Conservation (phyloP, 768 basidiomycete genomes). For the Lentinula edodes region DNA sequence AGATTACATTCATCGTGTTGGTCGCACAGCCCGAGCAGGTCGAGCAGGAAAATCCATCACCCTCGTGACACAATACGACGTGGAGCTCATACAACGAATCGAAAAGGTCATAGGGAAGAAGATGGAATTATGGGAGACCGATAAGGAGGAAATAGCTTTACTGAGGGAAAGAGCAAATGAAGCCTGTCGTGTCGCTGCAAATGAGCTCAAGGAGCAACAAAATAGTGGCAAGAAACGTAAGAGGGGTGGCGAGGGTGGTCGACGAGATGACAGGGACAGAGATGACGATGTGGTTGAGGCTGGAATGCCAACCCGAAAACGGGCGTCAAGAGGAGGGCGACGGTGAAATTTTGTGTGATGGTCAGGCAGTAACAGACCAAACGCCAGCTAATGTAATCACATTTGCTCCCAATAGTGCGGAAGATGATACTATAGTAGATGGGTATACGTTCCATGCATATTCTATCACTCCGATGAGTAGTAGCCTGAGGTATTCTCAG, state of each 20-base stretch:
- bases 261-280: constrained; percentile 78
- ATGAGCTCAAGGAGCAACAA: constrained; percentile 40
- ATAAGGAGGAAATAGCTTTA: constrained; percentile 83
- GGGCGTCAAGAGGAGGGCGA: constrained; percentile 38
- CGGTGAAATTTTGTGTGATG: constrained; percentile 11
- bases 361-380: constrained; percentile 19
- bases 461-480: constrained; percentile 59
- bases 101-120: constrained; percentile 90
- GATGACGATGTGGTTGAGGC: constrained; percentile 93
- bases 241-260: constrained; percentile 62
- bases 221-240: constrained; percentile 55
- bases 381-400: constrained; percentile 23
- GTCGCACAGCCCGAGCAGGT: constrained; percentile 96
- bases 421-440: constrained; percentile 65
- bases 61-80: constrained; percentile 98
- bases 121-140: constrained; percentile 83
- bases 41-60: constrained; percentile 95
- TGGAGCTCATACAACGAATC: constrained; percentile 92
- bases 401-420: constrained; percentile 22
- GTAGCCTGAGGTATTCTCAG: constrained; percentile 37
- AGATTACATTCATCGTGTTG: constrained; percentile 98
- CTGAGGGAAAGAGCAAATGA: constrained; percentile 87
- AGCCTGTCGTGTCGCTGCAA: constrained; percentile 40
- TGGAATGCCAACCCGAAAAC: constrained; percentile 67
- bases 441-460: constrained; percentile 89